Conservation (phyloP, 2,329 filamentous ascomycete genomes). For the Fusarium sp. region DNA sequence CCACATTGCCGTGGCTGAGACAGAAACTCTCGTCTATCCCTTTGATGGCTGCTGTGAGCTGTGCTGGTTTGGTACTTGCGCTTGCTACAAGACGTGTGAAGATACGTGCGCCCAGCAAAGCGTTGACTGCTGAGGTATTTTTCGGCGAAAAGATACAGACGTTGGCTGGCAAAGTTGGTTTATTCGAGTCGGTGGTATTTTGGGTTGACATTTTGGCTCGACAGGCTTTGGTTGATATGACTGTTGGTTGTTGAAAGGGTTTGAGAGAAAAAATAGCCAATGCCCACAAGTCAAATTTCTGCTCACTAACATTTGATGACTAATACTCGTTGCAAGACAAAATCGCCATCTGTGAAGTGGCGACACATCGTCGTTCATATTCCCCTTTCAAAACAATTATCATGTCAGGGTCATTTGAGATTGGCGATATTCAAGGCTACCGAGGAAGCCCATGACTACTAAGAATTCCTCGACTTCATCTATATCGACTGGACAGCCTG, state of each 20-base stretch:
- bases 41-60: slow-evolving; percentile 16
- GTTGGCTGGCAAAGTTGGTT: slow-evolving; percentile 12
- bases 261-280: neutral
- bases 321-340: neutral
- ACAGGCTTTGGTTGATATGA: neutral
- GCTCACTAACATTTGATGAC: neutral
- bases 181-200: neutral
- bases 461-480: no score
- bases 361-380: no score
- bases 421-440: no score
- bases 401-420: no score
- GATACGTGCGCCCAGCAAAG: neutral
- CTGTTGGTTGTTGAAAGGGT: neutral
- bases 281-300: neutral
- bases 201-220: slow-evolving; percentile 2
- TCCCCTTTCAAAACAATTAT: no score
- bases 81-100: slow-evolving; percentile 15
- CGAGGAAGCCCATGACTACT: no score
- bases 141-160: slow-evolving; percentile 14
- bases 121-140: neutral
- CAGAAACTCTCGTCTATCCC: slow-evolving; percentile 10
- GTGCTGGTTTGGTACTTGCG: slow-evolving; percentile 4
- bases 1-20: neutral
- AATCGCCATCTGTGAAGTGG: no score
- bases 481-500: no score